phyloP scores from a whole-genome alignment of 305 asterid genomes.

The Fraxinus dipetala region DNA sequence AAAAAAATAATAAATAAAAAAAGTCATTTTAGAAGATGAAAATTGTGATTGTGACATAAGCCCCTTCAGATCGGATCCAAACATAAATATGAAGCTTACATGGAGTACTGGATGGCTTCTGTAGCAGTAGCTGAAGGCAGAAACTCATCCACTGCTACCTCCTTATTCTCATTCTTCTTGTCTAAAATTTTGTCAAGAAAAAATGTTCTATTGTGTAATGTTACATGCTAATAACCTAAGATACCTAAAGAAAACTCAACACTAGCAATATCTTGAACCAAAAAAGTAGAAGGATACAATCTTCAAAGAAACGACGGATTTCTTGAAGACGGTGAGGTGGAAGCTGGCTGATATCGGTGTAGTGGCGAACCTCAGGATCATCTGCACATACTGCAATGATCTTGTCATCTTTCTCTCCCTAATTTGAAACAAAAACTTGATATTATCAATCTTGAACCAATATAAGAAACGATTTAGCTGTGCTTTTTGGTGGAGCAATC shows the following conservation, averaged over 20 bases:
- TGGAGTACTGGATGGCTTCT: constrained; percentile 58
- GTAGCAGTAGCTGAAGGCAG: constrained; percentile 45
- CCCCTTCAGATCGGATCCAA: not conserved
- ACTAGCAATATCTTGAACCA: not conserved
- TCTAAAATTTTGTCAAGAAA: constrained; percentile 35
- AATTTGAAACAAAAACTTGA: not conserved
- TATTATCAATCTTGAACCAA: not conserved
- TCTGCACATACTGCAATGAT: constrained; percentile 68
- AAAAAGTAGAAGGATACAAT: constrained; percentile 42
- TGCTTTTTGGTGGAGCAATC: not conserved
- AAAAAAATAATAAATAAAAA: too few relatives aligned
- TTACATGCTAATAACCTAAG: not conserved
- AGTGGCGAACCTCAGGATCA: constrained; percentile 64
- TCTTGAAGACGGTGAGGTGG: constrained; percentile 62
- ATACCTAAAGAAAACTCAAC: not conserved
- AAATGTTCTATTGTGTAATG: not conserved
- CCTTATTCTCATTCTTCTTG: constrained; percentile 71
- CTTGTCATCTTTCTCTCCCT: constrained; percentile 70
- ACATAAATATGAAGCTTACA: constrained; percentile 33
- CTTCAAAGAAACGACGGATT: constrained; percentile 64
- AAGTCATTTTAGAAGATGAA: not conserved
- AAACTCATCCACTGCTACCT: constrained; percentile 55
- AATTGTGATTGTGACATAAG: not conserved
- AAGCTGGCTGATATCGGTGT: constrained; percentile 51
- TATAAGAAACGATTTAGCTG: not conserved